These are phyloP conservation scores for Alloteropsis semialata DNA, from an alignment of 176 grass and related monocot species.

Conservation along the genomic window DNA sequence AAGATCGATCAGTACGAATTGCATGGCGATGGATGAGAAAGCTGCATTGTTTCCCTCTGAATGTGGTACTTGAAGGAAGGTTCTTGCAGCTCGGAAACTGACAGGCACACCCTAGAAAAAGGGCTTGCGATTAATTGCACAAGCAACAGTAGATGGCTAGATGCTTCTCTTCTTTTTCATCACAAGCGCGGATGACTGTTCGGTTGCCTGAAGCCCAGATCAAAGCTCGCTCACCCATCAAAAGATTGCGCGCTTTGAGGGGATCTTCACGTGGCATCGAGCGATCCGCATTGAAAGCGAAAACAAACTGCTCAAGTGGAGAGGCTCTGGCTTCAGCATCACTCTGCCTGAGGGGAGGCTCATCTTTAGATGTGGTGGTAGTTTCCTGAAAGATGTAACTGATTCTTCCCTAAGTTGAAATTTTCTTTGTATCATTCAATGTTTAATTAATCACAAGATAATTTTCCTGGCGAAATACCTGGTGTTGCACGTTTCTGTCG, in stretches of 20 bases:
- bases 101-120: neutral
- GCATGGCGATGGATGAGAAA: neutral
- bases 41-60: constrained; percentile 12
- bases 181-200: neutral
- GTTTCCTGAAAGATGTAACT: constrained; percentile 3
- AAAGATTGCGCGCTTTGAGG: neutral
- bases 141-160: neutral
- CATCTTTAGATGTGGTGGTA: neutral
- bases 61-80: constrained; percentile 21
- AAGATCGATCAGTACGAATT: neutral
- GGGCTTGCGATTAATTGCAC: neutral
- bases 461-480: neutral
- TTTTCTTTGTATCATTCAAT: no score
- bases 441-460: neutral
- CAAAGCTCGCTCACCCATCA: neutral
- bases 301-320: neutral
- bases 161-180: constrained; percentile 24
- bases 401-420: neutral
- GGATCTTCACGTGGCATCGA: neutral
- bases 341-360: neutral
- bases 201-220: neutral
- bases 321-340: neutral
- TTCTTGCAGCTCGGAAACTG: neutral
- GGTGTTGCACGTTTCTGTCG: neutral
- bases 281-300: constrained; percentile 17